These are phyloP conservation scores for Silene latifolia DNA, from an alignment of 148 eudicot genomes.

Conservation along the genomic window DNA sequence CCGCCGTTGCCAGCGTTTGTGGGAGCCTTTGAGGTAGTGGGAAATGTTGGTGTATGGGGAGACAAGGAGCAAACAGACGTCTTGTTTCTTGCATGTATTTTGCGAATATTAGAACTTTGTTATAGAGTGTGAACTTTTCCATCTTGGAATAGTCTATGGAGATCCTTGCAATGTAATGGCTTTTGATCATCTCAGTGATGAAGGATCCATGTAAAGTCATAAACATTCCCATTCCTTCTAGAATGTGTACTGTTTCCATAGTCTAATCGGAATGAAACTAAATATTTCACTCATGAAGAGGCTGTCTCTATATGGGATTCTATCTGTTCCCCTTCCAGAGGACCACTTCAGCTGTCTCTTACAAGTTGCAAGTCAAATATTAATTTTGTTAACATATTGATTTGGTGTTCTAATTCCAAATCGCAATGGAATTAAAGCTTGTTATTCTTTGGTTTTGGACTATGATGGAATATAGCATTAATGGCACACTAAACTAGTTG, in stretches of 20 bases:
- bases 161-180: background rate
- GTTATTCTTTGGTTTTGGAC: no score
- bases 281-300: conserved; percentile 1
- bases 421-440: no score
- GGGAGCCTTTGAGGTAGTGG: no score
- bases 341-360: background rate
- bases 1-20: no score
- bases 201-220: background rate
- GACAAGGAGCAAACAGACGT: background rate
- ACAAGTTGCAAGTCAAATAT: background rate
- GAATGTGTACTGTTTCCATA: background rate
- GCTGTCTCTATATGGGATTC: background rate
- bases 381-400: background rate
- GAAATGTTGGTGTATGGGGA: background rate
- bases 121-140: background rate
- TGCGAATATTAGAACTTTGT: background rate
- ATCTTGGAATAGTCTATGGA: background rate
- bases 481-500: no score
- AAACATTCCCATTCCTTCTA: background rate
- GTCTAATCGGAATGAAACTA: background rate
- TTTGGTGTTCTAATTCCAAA: conserved; percentile 4
- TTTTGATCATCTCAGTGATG: background rate
- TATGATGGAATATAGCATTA: background rate
- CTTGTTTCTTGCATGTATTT: background rate
- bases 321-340: background rate